phyloP scores from a whole-genome alignment of 1,284 basidiomycete species.

The Singerocomus rubriflavus region DNA sequence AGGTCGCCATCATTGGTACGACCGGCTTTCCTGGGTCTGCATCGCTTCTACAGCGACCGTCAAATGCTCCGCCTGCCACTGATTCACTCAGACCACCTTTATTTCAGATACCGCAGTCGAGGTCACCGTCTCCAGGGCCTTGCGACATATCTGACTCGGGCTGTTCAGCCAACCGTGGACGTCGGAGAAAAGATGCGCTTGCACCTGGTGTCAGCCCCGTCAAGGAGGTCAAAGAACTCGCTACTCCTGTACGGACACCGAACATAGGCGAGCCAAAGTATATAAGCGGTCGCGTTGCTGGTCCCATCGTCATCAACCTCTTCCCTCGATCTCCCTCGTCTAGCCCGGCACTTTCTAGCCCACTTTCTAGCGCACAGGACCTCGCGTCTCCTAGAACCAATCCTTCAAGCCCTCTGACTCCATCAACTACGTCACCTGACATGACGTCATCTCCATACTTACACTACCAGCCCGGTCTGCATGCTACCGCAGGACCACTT shows the following conservation, averaged over 20 bases:
- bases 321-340: constrained; percentile 28
- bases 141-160: constrained; percentile 36
- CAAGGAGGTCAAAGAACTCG: constrained; percentile 28
- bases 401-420: constrained; percentile 24
- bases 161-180: constrained; percentile 28
- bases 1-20: constrained; percentile 57
- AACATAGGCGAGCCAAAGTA: constrained; percentile 57
- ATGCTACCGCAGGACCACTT: constrained; percentile 68
- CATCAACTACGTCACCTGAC: constrained; percentile 27
- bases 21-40: constrained; percentile 25
- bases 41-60: constrained; percentile 29
- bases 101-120: constrained; percentile 52
- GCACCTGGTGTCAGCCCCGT: constrained; percentile 30
- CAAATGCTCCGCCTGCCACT: constrained; percentile 12
- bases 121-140: constrained; percentile 44
- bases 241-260: constrained; percentile 44
- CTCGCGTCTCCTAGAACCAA: constrained; percentile 29
- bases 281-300: constrained; percentile 53
- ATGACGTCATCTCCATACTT: constrained; percentile 42
- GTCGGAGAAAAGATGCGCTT: constrained; percentile 36
- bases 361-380: constrained; percentile 30
- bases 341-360: constrained; percentile 24
- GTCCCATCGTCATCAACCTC: constrained; percentile 53
- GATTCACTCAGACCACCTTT: constrained; percentile 40
- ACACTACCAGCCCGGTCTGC: constrained; percentile 62